Base-by-base conservation (phyloP, 371 early-diverging fungal species). In the Mucor sp. region DNA sequence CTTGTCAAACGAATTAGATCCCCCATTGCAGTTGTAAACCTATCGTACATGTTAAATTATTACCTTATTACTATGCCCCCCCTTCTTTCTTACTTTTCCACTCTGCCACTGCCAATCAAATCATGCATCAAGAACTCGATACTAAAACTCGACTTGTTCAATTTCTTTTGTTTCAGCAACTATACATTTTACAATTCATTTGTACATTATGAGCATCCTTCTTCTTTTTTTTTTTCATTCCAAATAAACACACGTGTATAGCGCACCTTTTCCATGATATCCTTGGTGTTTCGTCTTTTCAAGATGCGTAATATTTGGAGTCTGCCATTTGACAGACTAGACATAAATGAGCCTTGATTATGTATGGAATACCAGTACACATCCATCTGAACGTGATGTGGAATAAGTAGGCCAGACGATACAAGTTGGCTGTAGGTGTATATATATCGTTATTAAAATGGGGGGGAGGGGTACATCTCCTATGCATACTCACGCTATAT, bases 71-170 rank as follows among this genome's bases (percentile, higher is more conserved):
- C 41, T 43, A 60, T 66, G 37, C 39, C 61, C 53, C 30, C 25
- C 14, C 6, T 30, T 41, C 8, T 27, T 39, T 44, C 47, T 68
- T 68, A 73, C 74, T 55, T 73, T 41, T 73, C 74, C 21, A 69
- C 69, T 56, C 74, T 53, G 9, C 74, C 74, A 60, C 74, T 73
- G 17, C 74, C 74, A 43, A 73, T 47, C 15, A 73, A 47, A 63
- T 73, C 74, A 66, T 73, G 69, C 32, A 73, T 25, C 35, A 73
- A n/a, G 25, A 69, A 73, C 14, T 69, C 74, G 19, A 65, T 27
- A 48, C 55, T 58, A 44, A 73, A 62, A 21, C 2, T 41, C 17
- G 69, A 65, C 25, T 73, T 73, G n/a, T 48, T 53, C 9, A 73
- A 33, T 15, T 48, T 66, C 44, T 73, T 73, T 57, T 58, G 48